Percentiles rank a stretch among this genome's conserved stretches.
Evolutionary conservation across 2,329 filamentous ascomycete genomes (phyloP).

Genomic region (Sporothrix brunneoviolacea): DNA sequence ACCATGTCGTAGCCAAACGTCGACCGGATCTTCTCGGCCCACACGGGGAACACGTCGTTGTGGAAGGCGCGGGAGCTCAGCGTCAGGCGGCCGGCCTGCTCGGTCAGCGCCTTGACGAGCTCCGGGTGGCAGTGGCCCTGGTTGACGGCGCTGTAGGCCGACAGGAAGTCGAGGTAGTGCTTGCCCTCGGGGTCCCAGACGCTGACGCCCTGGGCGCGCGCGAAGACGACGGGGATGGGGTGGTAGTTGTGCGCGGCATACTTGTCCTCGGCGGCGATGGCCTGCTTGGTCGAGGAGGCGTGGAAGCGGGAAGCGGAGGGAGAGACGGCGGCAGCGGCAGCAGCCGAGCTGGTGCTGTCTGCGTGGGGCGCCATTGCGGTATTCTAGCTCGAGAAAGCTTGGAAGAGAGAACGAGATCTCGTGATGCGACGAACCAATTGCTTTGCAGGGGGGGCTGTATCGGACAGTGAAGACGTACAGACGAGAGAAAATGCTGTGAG

Average conservation of each 20-base stretch:
- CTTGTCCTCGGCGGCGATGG: slow-evolving; percentile 73
- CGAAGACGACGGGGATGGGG: slow-evolving; percentile 88
- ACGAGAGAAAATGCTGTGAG: too few species aligned
- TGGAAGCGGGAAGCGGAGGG: slow-evolving; percentile 50
- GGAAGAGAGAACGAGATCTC: neutral
- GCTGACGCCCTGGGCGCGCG: slow-evolving; percentile 72
- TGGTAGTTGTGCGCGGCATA: slow-evolving; percentile 98
- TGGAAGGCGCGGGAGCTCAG: slow-evolving; percentile 93
- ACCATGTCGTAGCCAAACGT: slow-evolving; percentile 98
- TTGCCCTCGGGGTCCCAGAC: slow-evolving; percentile 97
- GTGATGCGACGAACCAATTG: neutral
- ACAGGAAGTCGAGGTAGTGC: slow-evolving; percentile 96
- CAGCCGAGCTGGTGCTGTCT: slow-evolving; percentile 31
- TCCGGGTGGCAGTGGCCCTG: slow-evolving; percentile 97
- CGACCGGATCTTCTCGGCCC: slow-evolving; percentile 83
- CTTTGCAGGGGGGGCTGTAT: too few species aligned
- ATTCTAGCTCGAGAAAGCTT: too few species aligned
- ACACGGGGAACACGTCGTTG: slow-evolving; percentile 96
- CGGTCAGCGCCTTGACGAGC: slow-evolving; percentile 79
- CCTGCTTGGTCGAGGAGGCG: slow-evolving; percentile 67
- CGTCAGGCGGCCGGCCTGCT: slow-evolving; percentile 84
- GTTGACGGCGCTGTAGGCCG: slow-evolving; percentile 95
- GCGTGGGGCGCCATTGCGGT: slow-evolving; percentile 55
- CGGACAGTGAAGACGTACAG: too few species aligned
- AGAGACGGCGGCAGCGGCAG: slow-evolving; percentile 30